Percentiles rank a stretch among this genome's conserved stretches.
Evolutionary conservation across 2,329 filamentous ascomycete genomes (phyloP).

Genomic region (Claviceps lovelessii): DNA sequence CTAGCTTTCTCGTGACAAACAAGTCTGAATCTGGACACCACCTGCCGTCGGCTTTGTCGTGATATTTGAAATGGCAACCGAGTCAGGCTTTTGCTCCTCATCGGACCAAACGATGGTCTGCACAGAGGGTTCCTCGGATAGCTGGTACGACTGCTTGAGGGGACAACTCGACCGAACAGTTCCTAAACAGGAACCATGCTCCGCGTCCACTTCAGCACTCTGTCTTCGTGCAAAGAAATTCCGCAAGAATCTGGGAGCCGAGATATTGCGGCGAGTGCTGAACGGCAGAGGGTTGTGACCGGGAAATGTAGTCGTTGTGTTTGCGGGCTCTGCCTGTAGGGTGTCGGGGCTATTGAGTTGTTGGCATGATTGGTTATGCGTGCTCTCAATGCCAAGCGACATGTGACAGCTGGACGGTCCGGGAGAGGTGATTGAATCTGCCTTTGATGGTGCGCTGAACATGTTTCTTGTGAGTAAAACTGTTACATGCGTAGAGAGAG

Average conservation of each 20-base stretch:
- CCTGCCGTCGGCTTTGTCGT: not conserved
- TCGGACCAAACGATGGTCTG: constrained; percentile 18
- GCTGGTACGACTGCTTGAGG: not conserved
- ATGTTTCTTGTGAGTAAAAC: constrained; percentile 1
- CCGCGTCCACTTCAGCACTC: not conserved
- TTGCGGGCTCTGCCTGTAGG: not conserved
- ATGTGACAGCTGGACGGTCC: constrained; percentile 8
- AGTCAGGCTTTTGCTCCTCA: constrained; percentile 5
- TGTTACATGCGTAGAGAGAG: not conserved
- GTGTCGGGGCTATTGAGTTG: not conserved
- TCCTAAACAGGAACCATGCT: not conserved
- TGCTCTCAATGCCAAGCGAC: constrained; percentile 6
- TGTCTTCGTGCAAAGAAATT: constrained; percentile 7
- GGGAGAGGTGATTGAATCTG: constrained; percentile 7
- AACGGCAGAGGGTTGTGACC: constrained; percentile 21
- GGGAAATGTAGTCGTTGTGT: not conserved
- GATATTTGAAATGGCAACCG: not conserved
- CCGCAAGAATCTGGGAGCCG: constrained; percentile 10
- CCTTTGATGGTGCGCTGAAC: not conserved
- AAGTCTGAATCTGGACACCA: constrained; percentile 1
- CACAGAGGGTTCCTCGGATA: constrained; percentile 7
- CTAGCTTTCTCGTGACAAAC: constrained; percentile 1
- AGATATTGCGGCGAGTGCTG: constrained; percentile 18
- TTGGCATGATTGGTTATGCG: constrained; percentile 9
- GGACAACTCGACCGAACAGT: not conserved